Evolutionary conservation across 2,329 filamentous ascomycete species (phyloP).

Genomic region (Trichothecium roseum): DNA sequence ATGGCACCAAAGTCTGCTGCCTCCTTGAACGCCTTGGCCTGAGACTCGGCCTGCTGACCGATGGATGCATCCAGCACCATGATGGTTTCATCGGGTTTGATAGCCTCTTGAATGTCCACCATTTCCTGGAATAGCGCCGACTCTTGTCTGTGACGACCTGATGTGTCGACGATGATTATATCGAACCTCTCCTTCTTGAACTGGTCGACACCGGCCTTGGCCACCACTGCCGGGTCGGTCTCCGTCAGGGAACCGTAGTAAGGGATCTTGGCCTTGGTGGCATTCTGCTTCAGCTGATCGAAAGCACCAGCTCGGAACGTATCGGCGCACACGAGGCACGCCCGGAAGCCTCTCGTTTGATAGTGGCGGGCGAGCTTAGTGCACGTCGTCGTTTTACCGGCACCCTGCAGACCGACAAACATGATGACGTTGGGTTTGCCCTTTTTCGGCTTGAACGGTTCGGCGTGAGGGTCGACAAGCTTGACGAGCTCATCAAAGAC

Average conservation of each 20-base stretch:
- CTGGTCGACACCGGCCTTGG: constrained; percentile 91
- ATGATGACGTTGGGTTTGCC: constrained; percentile 95
- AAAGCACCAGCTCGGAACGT: constrained; percentile 98
- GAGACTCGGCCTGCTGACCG: constrained; percentile 88
- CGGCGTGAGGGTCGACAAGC: constrained; percentile 89
- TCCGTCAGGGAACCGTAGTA: constrained; percentile 97
- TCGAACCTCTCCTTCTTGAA: constrained; percentile 99
- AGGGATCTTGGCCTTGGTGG: constrained; percentile 96
- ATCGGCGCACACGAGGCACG: constrained; percentile 91
- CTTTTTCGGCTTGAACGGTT: constrained; percentile 95
- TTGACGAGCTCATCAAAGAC: constrained; percentile 96
- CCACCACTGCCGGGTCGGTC: constrained; percentile 88
- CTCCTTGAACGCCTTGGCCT: constrained; percentile 94
- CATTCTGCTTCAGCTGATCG: constrained; percentile 97
- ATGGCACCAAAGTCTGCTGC: constrained; percentile 95
- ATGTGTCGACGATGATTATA: constrained; percentile 97
- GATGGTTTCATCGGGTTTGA: constrained; percentile 91
- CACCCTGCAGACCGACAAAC: constrained; percentile 97
- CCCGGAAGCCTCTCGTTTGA: constrained; percentile 83
- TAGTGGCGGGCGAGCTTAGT: constrained; percentile 95
- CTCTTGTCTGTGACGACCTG: constrained; percentile 89
- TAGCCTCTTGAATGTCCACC: constrained; percentile 87
- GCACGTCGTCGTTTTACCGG: constrained; percentile 96
- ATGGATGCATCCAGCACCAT: constrained; percentile 97
- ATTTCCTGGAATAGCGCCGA: constrained; percentile 94